These are phyloP conservation scores for Claviceps africana DNA, from an alignment of 2,329 filamentous ascomycete species.

Conservation along the genomic window DNA sequence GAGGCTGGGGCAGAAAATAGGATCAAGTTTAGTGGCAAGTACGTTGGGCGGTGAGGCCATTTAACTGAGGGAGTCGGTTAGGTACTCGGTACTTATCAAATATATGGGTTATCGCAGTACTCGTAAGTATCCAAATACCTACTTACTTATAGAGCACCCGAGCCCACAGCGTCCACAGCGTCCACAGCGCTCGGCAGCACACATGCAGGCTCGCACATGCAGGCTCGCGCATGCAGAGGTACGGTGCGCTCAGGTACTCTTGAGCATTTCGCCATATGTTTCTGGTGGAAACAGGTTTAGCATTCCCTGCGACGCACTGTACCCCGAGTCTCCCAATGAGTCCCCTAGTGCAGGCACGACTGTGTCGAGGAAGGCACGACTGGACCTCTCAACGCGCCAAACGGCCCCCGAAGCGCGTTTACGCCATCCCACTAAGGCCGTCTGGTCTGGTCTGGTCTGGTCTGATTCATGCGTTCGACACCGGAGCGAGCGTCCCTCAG, in stretches of 20 bases:
- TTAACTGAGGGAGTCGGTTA: not conserved
- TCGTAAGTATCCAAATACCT: too few relatives aligned
- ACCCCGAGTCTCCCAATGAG: not conserved
- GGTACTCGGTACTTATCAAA: too few relatives aligned
- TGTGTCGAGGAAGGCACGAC: not conserved
- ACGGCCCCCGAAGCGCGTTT: constrained; percentile 16
- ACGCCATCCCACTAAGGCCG: constrained; percentile 2
- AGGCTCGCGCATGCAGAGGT: not conserved
- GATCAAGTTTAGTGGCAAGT: constrained; percentile 4
- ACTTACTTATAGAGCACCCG: not conserved
- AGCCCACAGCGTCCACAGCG: not conserved
- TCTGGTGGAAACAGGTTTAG: not conserved
- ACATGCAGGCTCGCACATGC: not conserved
- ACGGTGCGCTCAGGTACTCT: not conserved
- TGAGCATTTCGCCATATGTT: not conserved
- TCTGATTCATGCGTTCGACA: not conserved
- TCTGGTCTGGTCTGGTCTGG: not conserved
- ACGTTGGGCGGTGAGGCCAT: constrained; percentile 7
- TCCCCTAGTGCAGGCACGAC: not conserved
- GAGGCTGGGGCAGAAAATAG: constrained; percentile 9
- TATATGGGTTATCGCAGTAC: too few relatives aligned
- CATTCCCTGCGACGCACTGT: not conserved
- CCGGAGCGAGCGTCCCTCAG: not conserved
- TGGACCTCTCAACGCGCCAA: constrained; percentile 18
- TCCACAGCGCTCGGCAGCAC: too few relatives aligned